Conservation (phyloP, 1,139 yeast species). For the Pichia sp. region DNA sequence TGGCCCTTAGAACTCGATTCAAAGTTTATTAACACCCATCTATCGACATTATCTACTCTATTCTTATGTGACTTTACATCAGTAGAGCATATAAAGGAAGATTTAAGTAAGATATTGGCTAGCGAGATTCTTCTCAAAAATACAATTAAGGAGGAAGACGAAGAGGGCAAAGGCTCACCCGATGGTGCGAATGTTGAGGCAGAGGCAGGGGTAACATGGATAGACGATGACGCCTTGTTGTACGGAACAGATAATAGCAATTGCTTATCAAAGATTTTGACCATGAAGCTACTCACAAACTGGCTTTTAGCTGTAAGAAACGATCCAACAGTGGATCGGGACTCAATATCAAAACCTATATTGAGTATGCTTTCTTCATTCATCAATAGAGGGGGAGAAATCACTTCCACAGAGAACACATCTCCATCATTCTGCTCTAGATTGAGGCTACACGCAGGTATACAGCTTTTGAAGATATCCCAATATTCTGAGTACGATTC, state of each 20-base stretch:
- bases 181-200: constrained; percentile 13
- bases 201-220: constrained; percentile 33
- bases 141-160: constrained; percentile 21
- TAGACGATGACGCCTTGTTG: constrained; percentile 39
- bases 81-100: constrained; percentile 41
- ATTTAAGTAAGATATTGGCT: constrained; percentile 53
- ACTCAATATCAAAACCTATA: constrained; percentile 50
- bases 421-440: constrained; percentile 56
- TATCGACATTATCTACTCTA: constrained; percentile 58
- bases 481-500: constrained; percentile 45
- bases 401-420: constrained; percentile 50
- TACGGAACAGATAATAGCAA: constrained; percentile 21
- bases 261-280: constrained; percentile 42
- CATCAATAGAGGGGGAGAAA: constrained; percentile 78
- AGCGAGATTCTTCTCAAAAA: constrained; percentile 55
- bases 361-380: constrained; percentile 60
- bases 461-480: constrained; percentile 58
- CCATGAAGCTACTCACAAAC: constrained; percentile 58
- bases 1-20: constrained; percentile 44
- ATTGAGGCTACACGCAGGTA: constrained; percentile 64
- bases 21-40: constrained; percentile 42
- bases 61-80: constrained; percentile 44
- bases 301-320: constrained; percentile 37
- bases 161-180: no score
- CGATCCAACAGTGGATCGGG: constrained; percentile 28